Conservation (phyloP, 441 rosid genomes). For the Pelargonium australe region DNA sequence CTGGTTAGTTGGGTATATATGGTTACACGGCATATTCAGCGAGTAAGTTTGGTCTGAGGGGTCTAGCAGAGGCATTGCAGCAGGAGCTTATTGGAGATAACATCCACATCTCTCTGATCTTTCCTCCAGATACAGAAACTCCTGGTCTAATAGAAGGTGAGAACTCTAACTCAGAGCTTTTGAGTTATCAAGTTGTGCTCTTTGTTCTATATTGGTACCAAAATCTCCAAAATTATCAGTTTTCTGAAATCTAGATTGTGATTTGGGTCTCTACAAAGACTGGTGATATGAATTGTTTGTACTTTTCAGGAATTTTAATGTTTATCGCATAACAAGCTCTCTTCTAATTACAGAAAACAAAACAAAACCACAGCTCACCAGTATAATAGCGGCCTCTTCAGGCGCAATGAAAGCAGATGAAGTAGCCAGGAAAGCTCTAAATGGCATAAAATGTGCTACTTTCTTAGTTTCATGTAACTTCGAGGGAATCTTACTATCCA, state of each 20-base stretch:
- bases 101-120: slow-evolving; percentile 70
- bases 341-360: slow-evolving; percentile 47
- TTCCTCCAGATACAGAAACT: slow-evolving; percentile 83
- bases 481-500: slow-evolving; percentile 58
- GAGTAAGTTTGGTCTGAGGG: slow-evolving; percentile 83
- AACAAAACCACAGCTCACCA: slow-evolving; percentile 58
- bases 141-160: slow-evolving; percentile 77
- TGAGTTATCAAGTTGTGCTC: too few relatives aligned
- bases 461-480: slow-evolving; percentile 71
- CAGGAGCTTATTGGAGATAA: slow-evolving; percentile 78
- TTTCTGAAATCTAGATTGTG: too few relatives aligned
- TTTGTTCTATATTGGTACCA: too few relatives aligned
- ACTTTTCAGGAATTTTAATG: too few relatives aligned
- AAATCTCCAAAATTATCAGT: too few relatives aligned
- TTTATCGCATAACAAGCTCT: too few relatives aligned
- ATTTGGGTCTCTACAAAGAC: too few relatives aligned
- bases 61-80: slow-evolving; percentile 92
- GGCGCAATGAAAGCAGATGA: slow-evolving; percentile 70
- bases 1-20: slow-evolving; percentile 70
- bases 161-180: background rate
- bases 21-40: slow-evolving; percentile 91
- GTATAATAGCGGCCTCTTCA: slow-evolving; percentile 57
- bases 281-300: too few relatives aligned
- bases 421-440: slow-evolving; percentile 63
- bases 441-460: slow-evolving; percentile 65